A percentile compares a stretch with the other conserved stretches of the same genome.
Conservation (phyloP, 768 basidiomycete species). For the Xerocomus potaroensis region DNA sequence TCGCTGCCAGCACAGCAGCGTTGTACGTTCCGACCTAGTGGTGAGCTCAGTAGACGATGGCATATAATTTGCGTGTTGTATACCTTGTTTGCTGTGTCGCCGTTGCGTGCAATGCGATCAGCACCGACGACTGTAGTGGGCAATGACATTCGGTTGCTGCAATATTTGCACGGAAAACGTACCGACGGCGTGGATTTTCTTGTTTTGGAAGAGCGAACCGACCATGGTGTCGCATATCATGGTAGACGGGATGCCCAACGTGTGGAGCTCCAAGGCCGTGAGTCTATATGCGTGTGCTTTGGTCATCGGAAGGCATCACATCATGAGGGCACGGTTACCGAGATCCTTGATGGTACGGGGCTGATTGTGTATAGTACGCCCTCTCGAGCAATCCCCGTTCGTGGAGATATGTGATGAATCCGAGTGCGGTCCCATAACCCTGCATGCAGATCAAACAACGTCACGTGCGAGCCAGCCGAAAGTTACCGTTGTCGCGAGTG, state of each 20-base stretch:
- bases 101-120: conserved; percentile 86
- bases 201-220: conserved; percentile 88
- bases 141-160: not conserved
- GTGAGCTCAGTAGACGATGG: not conserved
- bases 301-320: not conserved
- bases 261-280: conserved; percentile 85
- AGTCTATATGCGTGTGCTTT: conserved; percentile 43
- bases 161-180: conserved; percentile 2
- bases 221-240: conserved; percentile 99
- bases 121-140: conserved; percentile 66
- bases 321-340: conserved; percentile 37
- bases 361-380: conserved; percentile 91
- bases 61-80: not conserved
- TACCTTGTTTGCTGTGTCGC: conserved; percentile 96
- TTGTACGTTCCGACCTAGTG: conserved; percentile 87
- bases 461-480: not conserved
- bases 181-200: conserved; percentile 80
- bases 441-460: conserved; percentile 39
- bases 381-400: conserved; percentile 71
- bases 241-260: conserved; percentile 75
- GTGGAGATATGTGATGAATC: conserved; percentile 87
- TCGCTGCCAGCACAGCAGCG: conserved; percentile 85
- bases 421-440: conserved; percentile 96
- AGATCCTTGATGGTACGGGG: conserved; percentile 93
- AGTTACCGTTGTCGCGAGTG: conserved; percentile 82